Evolutionary conservation across 1,284 basidiomycete genomes (phyloP).

Genomic region (Porodaedalea pini): DNA sequence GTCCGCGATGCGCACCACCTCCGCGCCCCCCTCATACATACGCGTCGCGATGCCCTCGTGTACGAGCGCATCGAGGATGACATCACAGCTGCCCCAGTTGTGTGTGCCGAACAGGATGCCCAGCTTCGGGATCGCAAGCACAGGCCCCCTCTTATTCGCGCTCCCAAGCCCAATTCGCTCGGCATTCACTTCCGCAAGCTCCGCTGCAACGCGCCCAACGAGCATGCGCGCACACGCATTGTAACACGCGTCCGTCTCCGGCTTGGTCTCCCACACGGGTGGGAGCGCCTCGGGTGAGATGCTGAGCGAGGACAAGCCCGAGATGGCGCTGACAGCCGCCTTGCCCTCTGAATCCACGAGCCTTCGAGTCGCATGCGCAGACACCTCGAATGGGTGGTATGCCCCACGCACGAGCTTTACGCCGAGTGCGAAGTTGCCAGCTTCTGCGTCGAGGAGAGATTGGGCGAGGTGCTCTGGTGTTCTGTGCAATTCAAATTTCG

Average conservation of each 20-base stretch:
- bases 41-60: conserved; percentile 49
- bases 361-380: conserved; percentile 36
- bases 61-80: conserved; percentile 62
- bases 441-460: conserved; percentile 64
- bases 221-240: conserved; percentile 64
- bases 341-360: not conserved
- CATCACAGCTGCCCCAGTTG: conserved; percentile 65
- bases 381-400: conserved; percentile 80
- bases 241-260: conserved; percentile 80
- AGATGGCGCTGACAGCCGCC: not conserved
- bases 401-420: conserved; percentile 95
- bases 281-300: conserved; percentile 58
- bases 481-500: conserved; percentile 39
- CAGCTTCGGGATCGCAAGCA: conserved; percentile 39
- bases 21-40: conserved; percentile 20
- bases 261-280: conserved; percentile 66
- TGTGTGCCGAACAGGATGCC: conserved; percentile 86
- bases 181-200: conserved; percentile 22
- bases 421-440: conserved; percentile 78
- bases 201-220: conserved; percentile 53
- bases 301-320: conserved; percentile 24
- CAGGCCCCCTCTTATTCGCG: too few species aligned
- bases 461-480: conserved; percentile 66
- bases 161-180: not conserved
- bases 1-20: conserved; percentile 40